Evolutionary conservation across 129 eudicot species (phyloP), one percentile per base, ranked within the genome.

Genomic region (Logfia minima): DNA sequence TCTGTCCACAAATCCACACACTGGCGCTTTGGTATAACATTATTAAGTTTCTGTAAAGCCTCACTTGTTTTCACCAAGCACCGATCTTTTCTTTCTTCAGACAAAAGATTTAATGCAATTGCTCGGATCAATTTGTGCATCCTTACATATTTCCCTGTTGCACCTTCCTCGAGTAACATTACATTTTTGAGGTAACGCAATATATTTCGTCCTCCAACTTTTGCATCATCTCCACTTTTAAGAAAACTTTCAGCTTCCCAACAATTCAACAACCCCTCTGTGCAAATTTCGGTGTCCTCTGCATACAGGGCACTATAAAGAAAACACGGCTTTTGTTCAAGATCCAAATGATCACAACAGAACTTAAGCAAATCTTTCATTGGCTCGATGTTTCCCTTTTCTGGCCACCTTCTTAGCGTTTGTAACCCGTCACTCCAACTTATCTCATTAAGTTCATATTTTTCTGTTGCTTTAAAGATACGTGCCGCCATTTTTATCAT

Each of bases 291-390:
- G 14, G 77, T 51, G 60, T 83, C 86, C 24, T 83, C 80, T 18
- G 83, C 83, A 83, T 83, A 79, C n/a, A 83, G 13, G 0, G 86
- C 83, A 74, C 86, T 75, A 39, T 79, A 83, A 51, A 73, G 66
- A 79, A 83, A 83, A 34, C 86, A 83, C 0, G 78, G 72, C 56
- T 79, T 79, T 51, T 79, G 80, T 43, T 55, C 80, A 8, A n/a
- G 43, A 63, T 79, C 60, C 77, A 83, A 74, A 51, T 59, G 62
- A 69, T 78, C 77, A 79, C 72, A 79, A 23, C 83, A 78, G 71
- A 78, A 83, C 5, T 75, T 74, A 28, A 79, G 79, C 71, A 68
- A 26, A 55, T 55, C 63, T 26, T 70, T 68, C 80, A 83, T 66
- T 4, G 77, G 71, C 48, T 60, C 71, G 17, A 48, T 67, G 35